These are phyloP conservation scores for Globisporangium heterothallicum DNA, from an alignment of 352 stramenopile genomes.

Conservation along the genomic window DNA sequence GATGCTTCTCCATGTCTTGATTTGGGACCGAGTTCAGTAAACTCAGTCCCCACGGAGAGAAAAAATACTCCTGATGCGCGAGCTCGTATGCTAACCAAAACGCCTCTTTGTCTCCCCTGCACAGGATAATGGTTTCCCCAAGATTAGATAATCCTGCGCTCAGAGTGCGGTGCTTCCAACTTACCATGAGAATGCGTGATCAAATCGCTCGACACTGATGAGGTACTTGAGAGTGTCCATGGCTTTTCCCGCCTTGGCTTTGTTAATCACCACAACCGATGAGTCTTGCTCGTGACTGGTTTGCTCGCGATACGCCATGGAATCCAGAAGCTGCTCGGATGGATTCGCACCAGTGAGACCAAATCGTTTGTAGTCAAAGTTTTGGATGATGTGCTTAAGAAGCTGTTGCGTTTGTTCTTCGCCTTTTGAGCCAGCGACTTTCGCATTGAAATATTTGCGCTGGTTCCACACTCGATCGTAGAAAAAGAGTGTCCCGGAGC, in stretches of 20 bases:
- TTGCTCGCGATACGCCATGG: slow-evolving; percentile 34
- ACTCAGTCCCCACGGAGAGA: slow-evolving; percentile 58
- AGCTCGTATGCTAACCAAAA: slow-evolving; percentile 77
- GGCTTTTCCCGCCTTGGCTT: slow-evolving; percentile 25
- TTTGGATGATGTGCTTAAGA: slow-evolving; percentile 32
- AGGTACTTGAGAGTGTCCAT: slow-evolving; percentile 39
- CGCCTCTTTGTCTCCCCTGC: slow-evolving; percentile 58
- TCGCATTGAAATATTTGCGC: slow-evolving; percentile 27
- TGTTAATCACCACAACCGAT: slow-evolving; percentile 49
- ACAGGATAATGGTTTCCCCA: too few relatives aligned
- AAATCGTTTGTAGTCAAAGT: slow-evolving; percentile 46
- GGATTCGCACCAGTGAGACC: slow-evolving; percentile 17
- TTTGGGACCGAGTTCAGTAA: slow-evolving; percentile 43
- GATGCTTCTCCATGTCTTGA: slow-evolving; percentile 46
- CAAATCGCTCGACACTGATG: slow-evolving; percentile 34
- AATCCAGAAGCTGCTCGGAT: slow-evolving; percentile 34
- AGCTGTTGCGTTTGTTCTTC: slow-evolving; percentile 19
- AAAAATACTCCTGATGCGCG: slow-evolving; percentile 41
- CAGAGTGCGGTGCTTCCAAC: too few relatives aligned
- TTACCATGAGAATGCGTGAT: slow-evolving; percentile 42
- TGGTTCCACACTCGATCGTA: slow-evolving; percentile 50
- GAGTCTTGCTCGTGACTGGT: slow-evolving; percentile 64
- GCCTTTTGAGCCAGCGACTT: slow-evolving; percentile 12
- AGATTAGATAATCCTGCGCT: too few relatives aligned
- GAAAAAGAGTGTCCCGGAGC: slow-evolving; percentile 58